Base-by-base conservation (phyloP, 202 grass and related monocot species). In the Setaria italica region DNA sequence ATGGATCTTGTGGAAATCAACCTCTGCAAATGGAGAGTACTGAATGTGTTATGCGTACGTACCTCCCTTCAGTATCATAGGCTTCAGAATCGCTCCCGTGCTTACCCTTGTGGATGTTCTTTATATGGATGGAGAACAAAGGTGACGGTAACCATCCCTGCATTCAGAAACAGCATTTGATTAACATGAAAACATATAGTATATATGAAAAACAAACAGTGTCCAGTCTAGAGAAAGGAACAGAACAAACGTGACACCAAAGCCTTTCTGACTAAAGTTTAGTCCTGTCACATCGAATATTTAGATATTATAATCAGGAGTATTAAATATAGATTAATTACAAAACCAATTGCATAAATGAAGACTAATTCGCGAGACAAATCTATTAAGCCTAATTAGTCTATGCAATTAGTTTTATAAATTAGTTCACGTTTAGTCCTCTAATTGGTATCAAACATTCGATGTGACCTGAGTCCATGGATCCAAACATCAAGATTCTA, bases 21-120 rank as follows among this genome's bases (percentile, higher is more conserved):
- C 1, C 1, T 20, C 5, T 0, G 3, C 9, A 13, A 4, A 13
- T 76, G 1, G 35, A 45, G 16, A 30, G 9, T 2, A 42, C 60
- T 4, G 72, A 43, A 16, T 62, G 67, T n/a, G 35, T 57, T 59
- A 77, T 25, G 34, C 55, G 35, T 56, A 67, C 70, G 4, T 63
- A 94, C 92, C 92, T 91, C 42, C 89, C 92, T 87, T 94, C 92
- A 30, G 87, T 91, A 25, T 94, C 92, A 58, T 91, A 91, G 9
- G 92, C 39, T 73, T 91, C 87, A 76, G 79, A 89, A 65, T 91
- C 87, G 29, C 92, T 94, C 37, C 89, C 92, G 7, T 94, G 92
- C 74, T 94, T 94, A 19, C 51, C 80, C 85, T 82, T 94, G 71
- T 94, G 89, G 34, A 94, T 91, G 80, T 94, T 87, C 4, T 91